Base-by-base conservation (phyloP, 345 rosid genomes). In the Eucalyptus pauciflora region DNA sequence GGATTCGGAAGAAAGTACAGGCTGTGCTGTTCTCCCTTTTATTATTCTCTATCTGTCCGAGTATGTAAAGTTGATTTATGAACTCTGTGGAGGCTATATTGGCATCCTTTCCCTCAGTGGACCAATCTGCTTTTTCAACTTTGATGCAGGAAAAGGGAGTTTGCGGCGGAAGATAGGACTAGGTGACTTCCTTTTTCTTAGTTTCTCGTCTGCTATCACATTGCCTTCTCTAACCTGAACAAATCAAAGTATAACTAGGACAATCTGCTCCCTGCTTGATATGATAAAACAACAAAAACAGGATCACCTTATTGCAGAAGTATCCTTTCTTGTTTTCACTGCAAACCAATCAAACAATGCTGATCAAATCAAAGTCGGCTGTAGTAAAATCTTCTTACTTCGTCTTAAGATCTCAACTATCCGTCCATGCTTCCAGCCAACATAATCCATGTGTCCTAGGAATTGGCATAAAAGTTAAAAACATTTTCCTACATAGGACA, bases 1-100 rank as follows among this genome's bases (percentile, higher is more conserved):
- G 1, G n/a, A 58, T 58, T 58, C n/a, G 0, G n/a, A 0, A 4
- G n/a, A 9, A 58, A 24, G 64, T 24, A 58, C 64, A 0, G 27
- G 60, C 0, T 0, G 27, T 54, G 64, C 20, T 0, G 7, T 22
- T 56, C 10, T 56, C 62, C 62, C 62, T 56, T 60, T 12, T 60
- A 60, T 60, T 3, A 60, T 25, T 60, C 67, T 60, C 7, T 60
- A 60, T 25, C 24, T 1, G 3, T 8, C 12, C 3, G 27, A 54
- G 60, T 54, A 56, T 24, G 15, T 27, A 45, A 46, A 46, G 10
- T 33, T 31, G 31, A 46, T 3, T 0, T 45, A 79, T 79, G 85
- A 79, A 33, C 29, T 33, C 85, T 8, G 1, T 45, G 13, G 48
- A 0, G 27, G 49, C 43, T 31, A 33, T 45, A 5, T 17, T 79